phyloP scores from a whole-genome alignment of 257 asterid species.

The Marsdenia floribunda region DNA sequence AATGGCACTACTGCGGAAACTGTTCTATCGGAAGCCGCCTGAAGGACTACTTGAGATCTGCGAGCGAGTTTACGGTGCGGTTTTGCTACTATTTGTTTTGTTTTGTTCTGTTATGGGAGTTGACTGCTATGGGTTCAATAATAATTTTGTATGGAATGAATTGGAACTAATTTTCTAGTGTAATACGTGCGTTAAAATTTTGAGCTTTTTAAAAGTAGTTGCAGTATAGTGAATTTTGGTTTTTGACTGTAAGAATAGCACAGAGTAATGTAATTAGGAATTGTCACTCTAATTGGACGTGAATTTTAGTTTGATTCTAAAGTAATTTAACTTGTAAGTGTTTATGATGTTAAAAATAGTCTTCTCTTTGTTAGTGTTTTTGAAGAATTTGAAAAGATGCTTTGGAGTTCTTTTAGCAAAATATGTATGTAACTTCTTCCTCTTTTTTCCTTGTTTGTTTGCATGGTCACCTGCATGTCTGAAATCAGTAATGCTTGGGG shows the following conservation, averaged over 20 bases:
- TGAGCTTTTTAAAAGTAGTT: neutral
- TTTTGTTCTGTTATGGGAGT: neutral
- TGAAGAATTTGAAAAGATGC: neutral
- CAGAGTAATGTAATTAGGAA: neutral
- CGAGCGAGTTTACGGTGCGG: conserved; percentile 82
- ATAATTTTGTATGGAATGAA: neutral
- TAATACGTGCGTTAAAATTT: neutral
- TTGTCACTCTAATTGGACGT: neutral
- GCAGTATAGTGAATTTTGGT: neutral
- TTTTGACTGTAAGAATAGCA: neutral
- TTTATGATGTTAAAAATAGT: neutral
- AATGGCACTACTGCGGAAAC: conserved; percentile 53
- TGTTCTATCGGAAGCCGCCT: conserved; percentile 85
- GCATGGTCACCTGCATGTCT: neutral
- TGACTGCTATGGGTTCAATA: neutral
- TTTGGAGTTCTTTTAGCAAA: neutral
- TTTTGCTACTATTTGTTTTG: conserved; percentile 7
- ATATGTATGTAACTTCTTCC: neutral
- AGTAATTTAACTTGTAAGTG: no score
- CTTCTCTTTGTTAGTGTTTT: neutral
- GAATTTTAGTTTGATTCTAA: neutral
- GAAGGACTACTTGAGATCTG: conserved; percentile 89
- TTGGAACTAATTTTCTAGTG: neutral
- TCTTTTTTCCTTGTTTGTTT: neutral
- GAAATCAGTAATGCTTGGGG: neutral